Percentiles rank a stretch among this genome's conserved stretches.
Evolutionary conservation across 768 basidiomycete genomes (phyloP).

Genomic region (Suillus plorans): DNA sequence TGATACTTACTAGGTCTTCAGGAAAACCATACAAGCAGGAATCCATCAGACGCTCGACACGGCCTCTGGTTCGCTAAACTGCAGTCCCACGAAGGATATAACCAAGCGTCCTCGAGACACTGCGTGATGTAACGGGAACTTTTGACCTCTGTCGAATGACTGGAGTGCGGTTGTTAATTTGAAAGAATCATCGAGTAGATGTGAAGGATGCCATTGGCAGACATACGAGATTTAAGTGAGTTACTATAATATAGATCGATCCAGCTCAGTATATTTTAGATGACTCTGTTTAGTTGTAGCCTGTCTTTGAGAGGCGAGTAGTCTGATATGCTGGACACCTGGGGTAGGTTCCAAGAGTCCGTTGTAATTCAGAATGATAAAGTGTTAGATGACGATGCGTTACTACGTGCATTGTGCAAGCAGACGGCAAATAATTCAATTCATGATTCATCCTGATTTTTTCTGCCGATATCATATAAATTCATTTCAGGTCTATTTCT

Average conservation of each 20-base stretch:
- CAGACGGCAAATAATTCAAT: background rate
- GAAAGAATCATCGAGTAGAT: background rate
- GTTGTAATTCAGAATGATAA: background rate
- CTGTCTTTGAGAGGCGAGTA: background rate
- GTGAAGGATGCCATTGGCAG: background rate
- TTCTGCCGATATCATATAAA: background rate
- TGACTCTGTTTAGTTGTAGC: background rate
- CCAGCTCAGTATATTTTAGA: background rate
- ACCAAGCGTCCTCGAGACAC: background rate
- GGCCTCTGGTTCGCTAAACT: background rate
- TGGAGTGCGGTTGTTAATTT: background rate
- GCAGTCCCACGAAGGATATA: background rate
- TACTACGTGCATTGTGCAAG: background rate
- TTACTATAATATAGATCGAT: background rate
- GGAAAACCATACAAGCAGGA: background rate
- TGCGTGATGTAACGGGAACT: background rate
- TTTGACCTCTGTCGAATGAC: background rate
- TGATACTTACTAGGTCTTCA: too few relatives aligned
- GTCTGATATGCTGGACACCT: background rate
- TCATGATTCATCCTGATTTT: background rate
- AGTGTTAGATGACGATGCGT: background rate
- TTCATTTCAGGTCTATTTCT: background rate
- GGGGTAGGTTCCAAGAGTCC: background rate
- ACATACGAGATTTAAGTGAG: background rate
- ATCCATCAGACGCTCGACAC: background rate